Evolutionary conservation across 2,329 filamentous ascomycete species (phyloP).

Genomic region (Biscogniauxia sp.): DNA sequence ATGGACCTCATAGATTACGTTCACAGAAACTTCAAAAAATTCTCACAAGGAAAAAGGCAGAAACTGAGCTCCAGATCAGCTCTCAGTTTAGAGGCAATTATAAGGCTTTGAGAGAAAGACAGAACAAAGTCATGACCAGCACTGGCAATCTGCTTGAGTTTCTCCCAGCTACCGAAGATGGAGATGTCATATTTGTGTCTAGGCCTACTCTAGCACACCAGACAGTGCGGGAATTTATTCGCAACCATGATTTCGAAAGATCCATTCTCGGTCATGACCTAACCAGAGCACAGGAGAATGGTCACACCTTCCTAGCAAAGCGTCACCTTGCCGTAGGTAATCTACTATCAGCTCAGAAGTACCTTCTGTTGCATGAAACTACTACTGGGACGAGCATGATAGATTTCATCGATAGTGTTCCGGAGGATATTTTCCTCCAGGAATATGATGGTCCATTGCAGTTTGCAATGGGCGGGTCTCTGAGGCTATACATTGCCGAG

Average conservation of each 20-base stretch:
- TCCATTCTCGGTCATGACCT: conserved; percentile 3
- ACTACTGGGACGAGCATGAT: conserved; percentile 9
- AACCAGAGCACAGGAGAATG: conserved; percentile 6
- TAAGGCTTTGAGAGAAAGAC: not conserved
- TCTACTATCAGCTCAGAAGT: not conserved
- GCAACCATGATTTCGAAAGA: conserved; percentile 4
- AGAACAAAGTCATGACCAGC: not conserved
- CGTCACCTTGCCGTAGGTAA: not conserved
- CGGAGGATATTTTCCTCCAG: not conserved
- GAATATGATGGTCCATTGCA: not conserved
- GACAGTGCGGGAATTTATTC: conserved; percentile 4
- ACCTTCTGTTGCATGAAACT: conserved; percentile 4
- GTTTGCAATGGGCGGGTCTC: not conserved
- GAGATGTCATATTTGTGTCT: not conserved
- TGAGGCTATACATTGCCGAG: conserved; percentile 7
- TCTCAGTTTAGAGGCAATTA: not conserved
- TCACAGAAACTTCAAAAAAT: too few species aligned
- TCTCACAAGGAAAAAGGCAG: too few species aligned
- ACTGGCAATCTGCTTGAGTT: not conserved
- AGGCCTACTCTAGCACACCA: not conserved
- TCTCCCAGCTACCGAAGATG: not conserved
- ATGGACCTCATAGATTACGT: too few species aligned
- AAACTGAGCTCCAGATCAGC: too few species aligned
- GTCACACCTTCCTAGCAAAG: conserved; percentile 11
- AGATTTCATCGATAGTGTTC: conserved; percentile 11